These are phyloP conservation scores for Pelargonium cotyledonis DNA, from an alignment of 441 rosid species.

Conservation along the genomic window DNA sequence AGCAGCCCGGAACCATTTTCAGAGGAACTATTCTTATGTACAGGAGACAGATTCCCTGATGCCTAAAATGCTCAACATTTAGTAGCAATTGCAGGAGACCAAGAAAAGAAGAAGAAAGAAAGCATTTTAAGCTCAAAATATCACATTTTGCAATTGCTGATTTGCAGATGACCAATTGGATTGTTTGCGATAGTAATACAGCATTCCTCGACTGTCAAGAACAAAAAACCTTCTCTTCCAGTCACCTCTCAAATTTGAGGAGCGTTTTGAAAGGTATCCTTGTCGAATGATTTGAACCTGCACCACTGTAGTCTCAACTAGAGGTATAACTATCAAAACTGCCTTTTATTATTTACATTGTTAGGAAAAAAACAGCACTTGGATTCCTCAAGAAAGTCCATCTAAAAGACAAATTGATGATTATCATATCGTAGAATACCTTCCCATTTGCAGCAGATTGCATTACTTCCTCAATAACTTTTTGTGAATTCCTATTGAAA, in stretches of 20 bases:
- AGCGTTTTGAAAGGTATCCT: conserved; percentile 96
- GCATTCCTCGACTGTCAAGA: conserved; percentile 96
- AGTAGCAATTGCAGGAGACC: conserved; percentile 11
- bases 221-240: conserved; percentile 99
- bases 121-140: neutral
- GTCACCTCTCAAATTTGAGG: conserved; percentile 92
- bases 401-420: neutral
- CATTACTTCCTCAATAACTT: conserved; percentile 98
- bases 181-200: conserved; percentile 94
- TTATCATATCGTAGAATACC: conserved; percentile 37
- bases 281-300: conserved; percentile 98
- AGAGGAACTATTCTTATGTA: conserved; percentile 77
- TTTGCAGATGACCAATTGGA: conserved; percentile 79
- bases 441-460: conserved; percentile 98
- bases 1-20: conserved; percentile 96
- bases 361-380: neutral
- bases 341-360: too few species aligned
- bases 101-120: neutral
- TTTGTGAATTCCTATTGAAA: conserved; percentile 94
- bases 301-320: conserved; percentile 22
- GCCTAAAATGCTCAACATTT: conserved; percentile 35
- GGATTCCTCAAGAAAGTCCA: conserved; percentile 12
- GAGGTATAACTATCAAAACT: neutral
- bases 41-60: conserved; percentile 65
- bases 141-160: conserved; percentile 18